Base-by-base conservation (phyloP, 805 yeast genomes). In the Spencermartinsiella europaea region DNA sequence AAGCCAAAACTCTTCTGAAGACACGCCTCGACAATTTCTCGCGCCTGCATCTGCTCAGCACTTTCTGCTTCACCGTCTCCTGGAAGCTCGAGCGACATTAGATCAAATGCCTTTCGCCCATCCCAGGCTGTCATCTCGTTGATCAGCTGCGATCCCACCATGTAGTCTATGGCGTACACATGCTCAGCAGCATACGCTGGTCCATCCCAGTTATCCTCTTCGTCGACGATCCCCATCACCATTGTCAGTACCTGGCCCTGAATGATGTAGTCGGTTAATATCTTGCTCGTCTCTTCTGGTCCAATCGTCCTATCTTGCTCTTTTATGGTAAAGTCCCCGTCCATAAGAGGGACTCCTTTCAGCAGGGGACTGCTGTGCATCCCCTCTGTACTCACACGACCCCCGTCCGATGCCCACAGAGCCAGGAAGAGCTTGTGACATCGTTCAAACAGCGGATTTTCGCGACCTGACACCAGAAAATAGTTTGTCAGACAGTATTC, bases 191-290 rank as follows among this genome's bases (percentile, higher is more conserved):
- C 34, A 20, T 40, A 40, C 27, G 21, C 3, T 27, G 42, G 42
- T 4, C 42, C 42, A 22, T 40, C 21, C 42, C 42, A 40, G 19
- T 27, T 27, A 20, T 40, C 42, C 10, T 40, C 35, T n/a, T 21
- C 17, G 19, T 40, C 42, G 12, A 22, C 21, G 3, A 27, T 14
- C 3, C 35, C 31, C 42, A 40, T 40, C 5, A 27, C 42, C 42
- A 25, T 10, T 5, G 35, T 27, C 4, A 40, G n/a, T 3, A 27
- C 42, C 42, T 40, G 42, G 20, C 42, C 34, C 35, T 40, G 42
- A 40, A 40, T 40, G 42, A 40, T 40, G 21, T 40, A 40, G 19
- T 40, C 42, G 14, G 33, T 21, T n/a, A 40, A 31, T 19, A 20
- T 40, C 34, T 16, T 40, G 3, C 34, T 27, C 3, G 34, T 31